Conservation (phyloP, 768 basidiomycete species). For the Trametes maxima region DNA sequence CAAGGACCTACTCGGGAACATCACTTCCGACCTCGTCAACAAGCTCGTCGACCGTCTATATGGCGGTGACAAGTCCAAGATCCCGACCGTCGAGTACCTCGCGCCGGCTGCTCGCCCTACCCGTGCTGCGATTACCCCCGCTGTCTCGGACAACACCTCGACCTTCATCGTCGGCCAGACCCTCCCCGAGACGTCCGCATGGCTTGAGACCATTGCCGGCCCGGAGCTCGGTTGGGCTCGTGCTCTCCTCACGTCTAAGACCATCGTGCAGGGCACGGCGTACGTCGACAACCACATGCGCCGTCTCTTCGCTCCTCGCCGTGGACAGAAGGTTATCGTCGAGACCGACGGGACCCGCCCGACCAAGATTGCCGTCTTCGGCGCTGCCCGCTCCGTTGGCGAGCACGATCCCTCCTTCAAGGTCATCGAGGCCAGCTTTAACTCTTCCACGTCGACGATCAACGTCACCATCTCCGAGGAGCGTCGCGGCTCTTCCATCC, state of each 20-base stretch:
- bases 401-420: constrained; percentile 76
- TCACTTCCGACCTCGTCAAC: constrained; percentile 74
- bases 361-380: constrained; percentile 65
- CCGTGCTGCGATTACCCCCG: constrained; percentile 41
- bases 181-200: constrained; percentile 64
- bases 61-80: constrained; percentile 65
- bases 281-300: constrained; percentile 90
- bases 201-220: constrained; percentile 87
- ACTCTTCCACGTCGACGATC: constrained; percentile 56
- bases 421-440: constrained; percentile 73
- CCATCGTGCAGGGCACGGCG: constrained; percentile 82
- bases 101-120: constrained; percentile 40
- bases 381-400: constrained; percentile 80
- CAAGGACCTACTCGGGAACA: constrained; percentile 87
- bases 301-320: constrained; percentile 82
- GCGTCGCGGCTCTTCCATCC: constrained; percentile 71
- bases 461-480: constrained; percentile 82
- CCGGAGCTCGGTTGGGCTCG: constrained; percentile 82
- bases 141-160: constrained; percentile 46
- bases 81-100: constrained; percentile 88
- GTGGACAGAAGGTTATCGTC: constrained; percentile 77
- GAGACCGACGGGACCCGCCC: constrained; percentile 45
- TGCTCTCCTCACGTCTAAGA: constrained; percentile 79
- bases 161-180: constrained; percentile 52
- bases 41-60: constrained; percentile 82